Evolutionary conservation across 1,139 yeast genomes (phyloP).

Genomic region (Zygoascus meyerae): DNA sequence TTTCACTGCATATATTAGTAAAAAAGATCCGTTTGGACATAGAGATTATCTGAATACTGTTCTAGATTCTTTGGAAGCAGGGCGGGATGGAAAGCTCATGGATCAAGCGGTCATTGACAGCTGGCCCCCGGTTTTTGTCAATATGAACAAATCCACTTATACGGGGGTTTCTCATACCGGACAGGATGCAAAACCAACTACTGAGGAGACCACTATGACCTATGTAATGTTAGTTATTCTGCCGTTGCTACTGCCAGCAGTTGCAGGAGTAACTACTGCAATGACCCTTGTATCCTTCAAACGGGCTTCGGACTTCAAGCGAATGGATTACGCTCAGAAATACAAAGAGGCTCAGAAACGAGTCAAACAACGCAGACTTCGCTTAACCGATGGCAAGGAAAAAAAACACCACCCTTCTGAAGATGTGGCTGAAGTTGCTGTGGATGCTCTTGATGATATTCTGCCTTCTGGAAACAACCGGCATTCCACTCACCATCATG

Average conservation of each 20-base stretch:
- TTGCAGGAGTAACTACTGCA: conserved; percentile 22
- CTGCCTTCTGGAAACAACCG: neutral
- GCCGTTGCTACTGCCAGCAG: conserved; percentile 26
- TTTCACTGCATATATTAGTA: conserved; percentile 46
- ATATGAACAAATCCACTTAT: conserved; percentile 24
- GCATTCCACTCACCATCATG: neutral
- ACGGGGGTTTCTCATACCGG: neutral
- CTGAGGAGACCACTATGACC: conserved; percentile 9
- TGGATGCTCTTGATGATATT: conserved; percentile 15
- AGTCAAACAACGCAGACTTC: neutral
- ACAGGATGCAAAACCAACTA: neutral
- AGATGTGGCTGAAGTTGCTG: conserved; percentile 11
- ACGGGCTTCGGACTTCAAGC: conserved; percentile 19
- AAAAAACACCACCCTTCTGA: neutral
- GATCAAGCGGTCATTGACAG: conserved; percentile 10
- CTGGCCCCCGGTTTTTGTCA: conserved; percentile 23
- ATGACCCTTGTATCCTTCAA: conserved; percentile 22
- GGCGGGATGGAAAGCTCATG: conserved; percentile 4
- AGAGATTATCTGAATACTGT: conserved; percentile 24
- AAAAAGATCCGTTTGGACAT: conserved; percentile 42
- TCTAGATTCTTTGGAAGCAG: conserved; percentile 2
- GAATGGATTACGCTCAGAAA: neutral
- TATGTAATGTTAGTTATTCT: conserved; percentile 14
- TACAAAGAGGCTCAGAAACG: neutral
- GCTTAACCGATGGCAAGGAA: neutral